phyloP scores from a whole-genome alignment of 495 filamentous ascomycete species.

The Haplographium delicatum region DNA sequence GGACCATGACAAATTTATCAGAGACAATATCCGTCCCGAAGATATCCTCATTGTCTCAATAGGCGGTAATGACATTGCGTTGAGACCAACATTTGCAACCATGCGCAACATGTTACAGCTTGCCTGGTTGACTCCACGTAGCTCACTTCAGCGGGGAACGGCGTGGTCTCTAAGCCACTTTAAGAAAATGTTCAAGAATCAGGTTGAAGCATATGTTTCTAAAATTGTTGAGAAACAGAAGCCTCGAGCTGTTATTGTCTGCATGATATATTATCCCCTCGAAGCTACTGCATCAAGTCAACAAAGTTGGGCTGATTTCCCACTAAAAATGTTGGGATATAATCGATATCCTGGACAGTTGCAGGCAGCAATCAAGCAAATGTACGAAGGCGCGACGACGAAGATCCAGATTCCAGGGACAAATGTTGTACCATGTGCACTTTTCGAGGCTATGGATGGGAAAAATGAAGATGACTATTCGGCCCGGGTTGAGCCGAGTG shows the following conservation, averaged over 20 bases:
- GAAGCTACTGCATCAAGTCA: slow-evolving; percentile 4
- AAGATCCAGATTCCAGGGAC: slow-evolving; percentile 7
- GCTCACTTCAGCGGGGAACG: slow-evolving; percentile 7
- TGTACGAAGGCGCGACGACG: slow-evolving; percentile 14
- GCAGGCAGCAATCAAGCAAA: slow-evolving; percentile 8
- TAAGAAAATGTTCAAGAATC: slow-evolving; percentile 9
- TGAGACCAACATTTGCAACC: slow-evolving; percentile 14
- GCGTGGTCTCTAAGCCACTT: slow-evolving; percentile 15
- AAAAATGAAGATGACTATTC: slow-evolving; percentile 8
- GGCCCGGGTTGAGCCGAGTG: slow-evolving; percentile 12
- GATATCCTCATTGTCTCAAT: slow-evolving; percentile 15
- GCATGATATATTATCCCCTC: slow-evolving; percentile 16
- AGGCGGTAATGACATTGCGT: slow-evolving; percentile 12
- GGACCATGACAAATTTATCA: slow-evolving; percentile 14
- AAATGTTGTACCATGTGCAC: slow-evolving; percentile 13
- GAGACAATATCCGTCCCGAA: slow-evolving; percentile 12
- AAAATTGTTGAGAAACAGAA: slow-evolving; percentile 12
- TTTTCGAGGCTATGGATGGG: slow-evolving; percentile 16
- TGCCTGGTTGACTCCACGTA: slow-evolving; percentile 12
- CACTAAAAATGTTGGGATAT: slow-evolving; percentile 6
- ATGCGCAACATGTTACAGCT: slow-evolving; percentile 10
- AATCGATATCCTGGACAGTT: slow-evolving; percentile 8
- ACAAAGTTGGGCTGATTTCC: slow-evolving; percentile 12
- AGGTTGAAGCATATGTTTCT: slow-evolving; percentile 13
- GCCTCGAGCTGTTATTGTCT: slow-evolving; percentile 10